Conservation (phyloP, 768 basidiomycete species). For the Mycena filopes region DNA sequence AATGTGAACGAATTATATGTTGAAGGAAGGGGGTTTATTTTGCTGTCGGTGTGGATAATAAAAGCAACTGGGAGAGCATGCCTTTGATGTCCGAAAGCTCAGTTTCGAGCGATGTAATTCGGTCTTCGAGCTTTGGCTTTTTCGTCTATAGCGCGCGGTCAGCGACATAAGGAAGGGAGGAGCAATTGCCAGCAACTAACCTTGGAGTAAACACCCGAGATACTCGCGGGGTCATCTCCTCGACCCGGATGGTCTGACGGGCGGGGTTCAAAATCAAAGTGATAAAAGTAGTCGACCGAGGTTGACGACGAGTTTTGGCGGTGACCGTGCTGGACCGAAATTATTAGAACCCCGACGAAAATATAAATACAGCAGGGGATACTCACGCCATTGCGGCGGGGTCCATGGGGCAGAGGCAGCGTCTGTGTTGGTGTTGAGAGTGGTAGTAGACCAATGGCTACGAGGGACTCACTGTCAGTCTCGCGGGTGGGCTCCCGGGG, state of each 20-base stretch:
- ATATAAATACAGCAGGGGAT: neutral
- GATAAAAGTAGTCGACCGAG: conserved; percentile 22
- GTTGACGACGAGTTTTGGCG: neutral
- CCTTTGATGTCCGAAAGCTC: conserved; percentile 34
- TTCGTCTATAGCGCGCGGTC: conserved; percentile 5
- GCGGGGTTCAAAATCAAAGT: conserved; percentile 30
- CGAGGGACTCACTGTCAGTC: conserved; percentile 10
- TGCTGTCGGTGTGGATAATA: conserved; percentile 14
- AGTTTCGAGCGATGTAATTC: conserved; percentile 31
- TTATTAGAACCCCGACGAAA: neutral
- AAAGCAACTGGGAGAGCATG: conserved; percentile 27
- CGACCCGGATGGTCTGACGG: conserved; percentile 14
- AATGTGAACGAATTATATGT: too few species aligned
- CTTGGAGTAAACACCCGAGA: conserved; percentile 24
- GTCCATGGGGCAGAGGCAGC: conserved; percentile 11
- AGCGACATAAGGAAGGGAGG: neutral
- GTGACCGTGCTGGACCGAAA: neutral
- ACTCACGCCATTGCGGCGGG: conserved; percentile 12
- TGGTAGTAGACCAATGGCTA: too few species aligned
- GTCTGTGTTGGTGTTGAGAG: neutral
- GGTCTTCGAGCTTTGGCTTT: conserved; percentile 32
- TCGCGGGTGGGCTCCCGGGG: conserved; percentile 9
- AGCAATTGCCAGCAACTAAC: neutral
- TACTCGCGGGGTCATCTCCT: conserved; percentile 8
- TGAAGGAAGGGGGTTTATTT: too few species aligned